Base-by-base conservation (phyloP, 768 basidiomycete genomes). In the Suillus subluteus region DNA sequence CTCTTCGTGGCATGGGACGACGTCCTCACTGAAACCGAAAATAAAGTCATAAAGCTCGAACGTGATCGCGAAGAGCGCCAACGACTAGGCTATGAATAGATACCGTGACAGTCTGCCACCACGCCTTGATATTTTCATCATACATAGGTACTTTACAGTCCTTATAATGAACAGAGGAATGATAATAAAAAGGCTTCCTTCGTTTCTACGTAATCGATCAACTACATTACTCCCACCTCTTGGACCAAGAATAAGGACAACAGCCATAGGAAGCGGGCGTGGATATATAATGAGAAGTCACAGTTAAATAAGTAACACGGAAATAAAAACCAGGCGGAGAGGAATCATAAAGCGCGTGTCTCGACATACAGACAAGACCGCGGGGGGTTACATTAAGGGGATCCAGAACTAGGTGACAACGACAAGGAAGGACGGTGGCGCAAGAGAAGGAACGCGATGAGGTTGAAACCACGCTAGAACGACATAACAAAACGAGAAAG, bases 1-100 rank as follows among this genome's bases (percentile, higher is more conserved):
- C 80, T 95, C 26, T 95, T 95, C 67, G 90, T 95, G 8, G 86
- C 86, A 16, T 95, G 94, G 93, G 92, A 95, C 69, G 91, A 94
- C 65, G 83, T 88, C 1, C 76, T 94, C 12, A 82, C 83, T n/a
- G 87, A 86, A 55, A 84, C 87, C 5, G 92, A 94, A 73, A 84
- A 85, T 64, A 85, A 85, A 62, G 76, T 88, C 7, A 77, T 78
- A 35, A 81, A 78, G 44, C 72, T 92, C 63, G 91, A 94, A 73
- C 84, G 84, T 65, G 87, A 89, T 52, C 83, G 81, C 67, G 82
- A 81, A 15, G 90, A 91, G 73, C 82, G 86, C 62, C 80, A 77
- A 66, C 85, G 86, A 35, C 78, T 92, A 35, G 92, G 92, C 6
- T 82, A 89, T 37, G 87, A 84, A 64, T 83, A 58, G 73, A 67